Percentiles rank a stretch among this genome's conserved stretches.
These are phyloP conservation scores for Trichothecium roseum DNA, from an alignment of 2,329 filamentous ascomycete species.

Conservation along the genomic window DNA sequence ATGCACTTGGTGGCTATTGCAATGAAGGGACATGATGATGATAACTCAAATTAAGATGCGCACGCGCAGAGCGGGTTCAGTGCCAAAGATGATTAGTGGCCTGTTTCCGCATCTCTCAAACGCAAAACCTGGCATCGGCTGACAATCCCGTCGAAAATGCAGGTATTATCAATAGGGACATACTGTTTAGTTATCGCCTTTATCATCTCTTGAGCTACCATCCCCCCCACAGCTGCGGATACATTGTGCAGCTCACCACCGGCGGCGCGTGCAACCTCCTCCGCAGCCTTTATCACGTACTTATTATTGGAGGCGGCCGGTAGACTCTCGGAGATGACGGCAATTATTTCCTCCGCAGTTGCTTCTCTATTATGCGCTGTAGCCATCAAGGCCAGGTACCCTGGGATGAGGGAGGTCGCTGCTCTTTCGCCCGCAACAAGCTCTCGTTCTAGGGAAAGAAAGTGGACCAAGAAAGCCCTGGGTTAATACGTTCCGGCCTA, in stretches of 20 bases:
- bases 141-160: slow-evolving; percentile 58
- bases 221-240: slow-evolving; percentile 74
- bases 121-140: slow-evolving; percentile 50
- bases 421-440: slow-evolving; percentile 42
- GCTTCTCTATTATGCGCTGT: slow-evolving; percentile 34
- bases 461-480: no score
- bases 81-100: no score
- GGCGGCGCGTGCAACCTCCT: slow-evolving; percentile 64
- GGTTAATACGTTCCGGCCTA: no score
- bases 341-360: slow-evolving; percentile 44
- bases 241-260: slow-evolving; percentile 90
- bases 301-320: slow-evolving; percentile 38
- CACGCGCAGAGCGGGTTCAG: no score
- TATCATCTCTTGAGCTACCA: slow-evolving; percentile 95
- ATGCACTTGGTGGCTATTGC: no score
- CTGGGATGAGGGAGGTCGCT: slow-evolving; percentile 51
- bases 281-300: slow-evolving; percentile 41
- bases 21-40: no score
- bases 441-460: slow-evolving; percentile 34
- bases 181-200: slow-evolving; percentile 74
- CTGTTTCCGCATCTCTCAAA: slow-evolving; percentile 21
- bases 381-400: slow-evolving; percentile 56
- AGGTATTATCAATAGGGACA: slow-evolving; percentile 60
- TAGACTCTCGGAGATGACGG: slow-evolving; percentile 28
- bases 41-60: no score